Evolutionary conservation across 1,139 yeast species (phyloP), one percentile per base, ranked within the genome.

Genomic region (Yamadazyma epiphylla): DNA sequence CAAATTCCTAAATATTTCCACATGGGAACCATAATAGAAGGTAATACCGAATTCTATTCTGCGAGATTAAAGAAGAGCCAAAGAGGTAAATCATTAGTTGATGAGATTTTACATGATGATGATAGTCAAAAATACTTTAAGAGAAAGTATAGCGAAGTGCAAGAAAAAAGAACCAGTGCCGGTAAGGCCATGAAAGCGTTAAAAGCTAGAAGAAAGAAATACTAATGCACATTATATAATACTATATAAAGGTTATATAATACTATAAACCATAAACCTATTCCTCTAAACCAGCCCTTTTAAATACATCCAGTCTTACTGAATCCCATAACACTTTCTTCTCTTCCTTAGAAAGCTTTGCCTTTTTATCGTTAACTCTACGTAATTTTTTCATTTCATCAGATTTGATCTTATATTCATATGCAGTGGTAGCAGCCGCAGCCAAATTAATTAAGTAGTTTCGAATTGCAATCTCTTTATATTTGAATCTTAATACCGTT

Each of bases 1-100:
- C 72, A 71, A 33, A 68, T 75, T 5, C 95, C 96, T 13, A 87
- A 85, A 49, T 77, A 69, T 42, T 88, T 91, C 55, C 94, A 89
- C 41, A 74, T 85, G 51, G 98, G 98, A 9, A 88, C 96, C 0
- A 75, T 91, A 22, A 58, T 89, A 13, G 94, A 84, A 47, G 94
- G 89, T 27, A 77, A 81, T 41, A 72, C 86, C 1, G 96, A 88
- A 51, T 86, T 71, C 53, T 84, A 69, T 58, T 77, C 85, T 24
- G 66, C 82, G n/a, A 68, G 94, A 42, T 51, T 88, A 45, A 69
- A 75, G 29, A 76, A 77, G 43, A 81, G 76, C 49, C 80, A 84
- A 44, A 75, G 95, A 43, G 88, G 89, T 41, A 68, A 67, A 36
- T 82, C 89, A 2, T 70, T 91, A 46, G 81, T 89, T 27, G 94